Evolutionary conservation across 2,329 filamentous ascomycete species (phyloP).

Genomic region (Aspergillus versicolor): DNA sequence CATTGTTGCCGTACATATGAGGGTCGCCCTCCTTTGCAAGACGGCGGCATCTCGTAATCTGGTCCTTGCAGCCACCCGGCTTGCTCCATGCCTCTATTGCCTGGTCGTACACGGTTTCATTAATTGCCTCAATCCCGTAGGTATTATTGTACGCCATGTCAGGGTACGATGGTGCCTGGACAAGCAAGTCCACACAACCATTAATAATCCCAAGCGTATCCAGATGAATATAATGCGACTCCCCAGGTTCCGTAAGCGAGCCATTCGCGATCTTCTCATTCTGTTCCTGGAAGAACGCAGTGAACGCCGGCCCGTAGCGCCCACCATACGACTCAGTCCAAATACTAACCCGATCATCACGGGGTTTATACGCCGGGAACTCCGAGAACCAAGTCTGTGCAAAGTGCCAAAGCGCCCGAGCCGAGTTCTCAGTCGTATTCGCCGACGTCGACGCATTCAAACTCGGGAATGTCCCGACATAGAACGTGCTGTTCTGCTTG

Average conservation of each 20-base stretch:
- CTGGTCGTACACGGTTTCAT: constrained; percentile 47
- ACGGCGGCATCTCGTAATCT: constrained; percentile 52
- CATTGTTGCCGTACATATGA: constrained; percentile 46
- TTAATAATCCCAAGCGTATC: constrained; percentile 59
- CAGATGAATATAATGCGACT: constrained; percentile 42
- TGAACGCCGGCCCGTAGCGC: constrained; percentile 43
- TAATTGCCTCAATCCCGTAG: constrained; percentile 55
- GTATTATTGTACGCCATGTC: constrained; percentile 59
- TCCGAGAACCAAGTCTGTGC: constrained; percentile 62
- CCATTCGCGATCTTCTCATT: constrained; percentile 41
- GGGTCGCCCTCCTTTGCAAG: constrained; percentile 52
- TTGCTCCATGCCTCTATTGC: constrained; percentile 47
- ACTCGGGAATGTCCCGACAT: constrained; percentile 54
- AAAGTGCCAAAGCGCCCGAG: constrained; percentile 60
- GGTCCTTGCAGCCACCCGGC: constrained; percentile 54
- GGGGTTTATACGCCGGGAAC: constrained; percentile 62
- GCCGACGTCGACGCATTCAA: constrained; percentile 45
- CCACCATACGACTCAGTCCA: constrained; percentile 50
- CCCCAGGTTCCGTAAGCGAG: constrained; percentile 24
- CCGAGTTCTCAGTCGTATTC: constrained; percentile 53
- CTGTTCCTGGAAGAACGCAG: constrained; percentile 42
- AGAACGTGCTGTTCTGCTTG: constrained; percentile 53
- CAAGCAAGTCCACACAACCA: constrained; percentile 53
- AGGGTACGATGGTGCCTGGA: constrained; percentile 50
- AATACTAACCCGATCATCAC: constrained; percentile 51